Conservation (phyloP, 495 filamentous ascomycete species). For the Talaromyces stipitatus region DNA sequence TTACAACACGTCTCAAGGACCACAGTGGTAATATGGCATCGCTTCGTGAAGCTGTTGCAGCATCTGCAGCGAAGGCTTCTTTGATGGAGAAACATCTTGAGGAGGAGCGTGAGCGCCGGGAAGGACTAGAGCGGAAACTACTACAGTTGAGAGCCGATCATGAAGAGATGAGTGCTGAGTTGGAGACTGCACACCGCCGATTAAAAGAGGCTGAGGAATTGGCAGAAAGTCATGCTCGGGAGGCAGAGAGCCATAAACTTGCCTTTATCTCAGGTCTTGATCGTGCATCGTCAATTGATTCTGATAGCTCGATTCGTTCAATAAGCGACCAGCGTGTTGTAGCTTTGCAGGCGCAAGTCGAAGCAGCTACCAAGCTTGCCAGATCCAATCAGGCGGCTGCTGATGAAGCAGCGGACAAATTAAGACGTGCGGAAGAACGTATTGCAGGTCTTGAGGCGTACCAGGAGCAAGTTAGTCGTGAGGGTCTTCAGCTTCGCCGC, state of each 20-base stretch:
- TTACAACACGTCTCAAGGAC: slow-evolving; percentile 56
- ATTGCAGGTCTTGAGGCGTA: slow-evolving; percentile 95
- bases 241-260: slow-evolving; percentile 78
- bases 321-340: slow-evolving; percentile 66
- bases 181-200: slow-evolving; percentile 65
- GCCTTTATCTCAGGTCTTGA: slow-evolving; percentile 79
- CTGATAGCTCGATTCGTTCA: slow-evolving; percentile 39
- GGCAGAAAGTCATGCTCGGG: slow-evolving; percentile 77
- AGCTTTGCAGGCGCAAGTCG: slow-evolving; percentile 72
- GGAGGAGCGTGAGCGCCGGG: slow-evolving; percentile 71
- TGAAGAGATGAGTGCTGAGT: slow-evolving; percentile 72
- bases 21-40: slow-evolving; percentile 64
- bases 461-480: slow-evolving; percentile 91
- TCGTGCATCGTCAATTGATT: slow-evolving; percentile 41
- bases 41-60: slow-evolving; percentile 69
- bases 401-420: slow-evolving; percentile 79
- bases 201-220: slow-evolving; percentile 84
- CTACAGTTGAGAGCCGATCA: slow-evolving; percentile 74
- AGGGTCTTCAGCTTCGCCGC: slow-evolving; percentile 79
- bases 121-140: slow-evolving; percentile 72
- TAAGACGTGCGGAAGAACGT: slow-evolving; percentile 86
- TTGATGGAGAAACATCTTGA: slow-evolving; percentile 76
- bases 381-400: slow-evolving; percentile 84
- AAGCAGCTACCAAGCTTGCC: slow-evolving; percentile 68
- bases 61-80: slow-evolving; percentile 65